Conservation (phyloP, 768 basidiomycete species). For the Leccinum disarticulatum region DNA sequence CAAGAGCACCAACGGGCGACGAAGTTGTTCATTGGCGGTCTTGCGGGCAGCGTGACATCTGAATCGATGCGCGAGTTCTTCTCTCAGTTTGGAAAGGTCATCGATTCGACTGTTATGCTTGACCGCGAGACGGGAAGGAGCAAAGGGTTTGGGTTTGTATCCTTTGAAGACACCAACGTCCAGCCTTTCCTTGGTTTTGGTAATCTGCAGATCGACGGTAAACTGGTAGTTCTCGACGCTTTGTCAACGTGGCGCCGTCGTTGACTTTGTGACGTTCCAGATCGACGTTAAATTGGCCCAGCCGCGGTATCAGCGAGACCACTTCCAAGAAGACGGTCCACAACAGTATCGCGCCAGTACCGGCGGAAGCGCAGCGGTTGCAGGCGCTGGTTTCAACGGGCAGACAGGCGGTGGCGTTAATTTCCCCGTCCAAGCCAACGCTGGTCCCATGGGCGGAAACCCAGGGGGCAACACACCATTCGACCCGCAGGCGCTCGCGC, state of each 20-base stretch:
- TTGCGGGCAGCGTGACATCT: constrained; percentile 88
- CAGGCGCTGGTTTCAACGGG: constrained; percentile 30
- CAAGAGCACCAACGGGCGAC: constrained; percentile 93
- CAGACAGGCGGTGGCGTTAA: constrained; percentile 35
- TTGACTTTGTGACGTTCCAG: constrained; percentile 39
- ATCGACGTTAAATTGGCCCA: constrained; percentile 98
- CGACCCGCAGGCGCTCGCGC: constrained; percentile 89
- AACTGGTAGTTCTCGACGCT: constrained; percentile 63
- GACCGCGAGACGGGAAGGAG: constrained; percentile 93
- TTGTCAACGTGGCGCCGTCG: neutral
- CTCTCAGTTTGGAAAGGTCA: constrained; percentile 90
- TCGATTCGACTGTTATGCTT: constrained; percentile 98
- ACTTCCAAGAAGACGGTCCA: constrained; percentile 48
- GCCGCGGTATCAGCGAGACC: constrained; percentile 79
- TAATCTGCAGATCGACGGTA: constrained; percentile 91
- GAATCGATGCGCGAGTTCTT: constrained; percentile 94
- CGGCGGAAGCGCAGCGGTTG: constrained; percentile 13
- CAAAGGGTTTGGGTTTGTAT: constrained; percentile 98
- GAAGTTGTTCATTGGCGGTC: constrained; percentile 94
- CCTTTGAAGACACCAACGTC: constrained; percentile 89
- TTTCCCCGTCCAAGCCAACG: constrained; percentile 33
- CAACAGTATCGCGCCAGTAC: constrained; percentile 17
- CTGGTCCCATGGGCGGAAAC: constrained; percentile 25
- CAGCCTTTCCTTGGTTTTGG: constrained; percentile 87
- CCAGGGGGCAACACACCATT: constrained; percentile 62